These are phyloP conservation scores for Amanita phalloides DNA, from an alignment of 768 basidiomycete species.

Conservation along the genomic window DNA sequence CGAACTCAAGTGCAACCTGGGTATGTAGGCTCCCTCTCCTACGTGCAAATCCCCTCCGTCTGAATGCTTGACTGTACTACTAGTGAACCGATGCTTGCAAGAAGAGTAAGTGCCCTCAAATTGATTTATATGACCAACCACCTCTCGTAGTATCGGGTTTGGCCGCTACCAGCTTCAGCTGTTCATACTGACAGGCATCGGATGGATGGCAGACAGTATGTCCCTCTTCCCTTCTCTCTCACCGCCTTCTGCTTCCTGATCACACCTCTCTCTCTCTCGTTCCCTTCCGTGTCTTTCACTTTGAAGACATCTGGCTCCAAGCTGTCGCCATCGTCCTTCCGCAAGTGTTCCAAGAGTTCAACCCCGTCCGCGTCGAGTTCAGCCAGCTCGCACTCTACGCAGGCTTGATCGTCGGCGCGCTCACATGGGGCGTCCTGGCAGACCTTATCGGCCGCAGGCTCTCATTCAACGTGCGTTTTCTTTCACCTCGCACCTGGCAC, in stretches of 20 bases:
- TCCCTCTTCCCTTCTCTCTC: neutral
- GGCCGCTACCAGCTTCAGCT: slow-evolving; percentile 39
- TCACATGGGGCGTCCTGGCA: slow-evolving; percentile 36
- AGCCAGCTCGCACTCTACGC: slow-evolving; percentile 35
- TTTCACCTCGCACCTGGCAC: neutral
- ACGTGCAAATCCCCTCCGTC: neutral
- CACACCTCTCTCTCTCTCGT: neutral
- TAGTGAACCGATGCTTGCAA: slow-evolving; percentile 1
- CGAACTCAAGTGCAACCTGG: slow-evolving; percentile 1
- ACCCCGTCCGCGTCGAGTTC: slow-evolving; percentile 33
- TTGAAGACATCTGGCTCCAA: slow-evolving; percentile 33
- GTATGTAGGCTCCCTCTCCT: neutral
- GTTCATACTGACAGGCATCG: slow-evolving; percentile 35
- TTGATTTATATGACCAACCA: neutral
- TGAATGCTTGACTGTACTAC: neutral
- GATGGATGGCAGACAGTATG: slow-evolving; percentile 42
- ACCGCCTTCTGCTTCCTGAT: neutral
- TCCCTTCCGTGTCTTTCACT: too few species aligned
- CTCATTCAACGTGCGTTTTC: slow-evolving; percentile 28
- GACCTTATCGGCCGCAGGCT: slow-evolving; percentile 36
- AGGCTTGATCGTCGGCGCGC: slow-evolving; percentile 37
- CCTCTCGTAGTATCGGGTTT: slow-evolving; percentile 30
- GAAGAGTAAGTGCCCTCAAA: neutral
- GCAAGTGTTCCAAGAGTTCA: slow-evolving; percentile 31
- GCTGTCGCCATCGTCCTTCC: slow-evolving; percentile 34